Evolutionary conservation across 352 stramenopile genomes (phyloP).

Genomic region (Phytopythium delawarense): DNA sequence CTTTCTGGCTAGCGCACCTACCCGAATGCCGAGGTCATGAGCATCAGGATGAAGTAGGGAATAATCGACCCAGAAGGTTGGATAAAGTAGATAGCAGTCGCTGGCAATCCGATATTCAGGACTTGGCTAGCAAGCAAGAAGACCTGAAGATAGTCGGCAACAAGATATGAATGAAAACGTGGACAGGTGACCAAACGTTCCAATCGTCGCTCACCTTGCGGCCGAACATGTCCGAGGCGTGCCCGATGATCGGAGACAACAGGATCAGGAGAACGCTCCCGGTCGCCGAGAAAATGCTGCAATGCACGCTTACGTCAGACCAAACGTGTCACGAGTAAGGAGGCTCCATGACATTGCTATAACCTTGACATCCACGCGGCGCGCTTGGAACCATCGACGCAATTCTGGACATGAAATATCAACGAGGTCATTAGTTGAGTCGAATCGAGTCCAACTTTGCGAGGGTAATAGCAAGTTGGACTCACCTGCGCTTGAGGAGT

Average conservation of each 20-base stretch:
- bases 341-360: not conserved
- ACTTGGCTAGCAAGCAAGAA: conserved; percentile 62
- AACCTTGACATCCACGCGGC: conserved; percentile 70
- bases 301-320: not conserved
- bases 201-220: conserved; percentile 44
- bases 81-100: conserved; percentile 45
- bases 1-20: conserved; percentile 7
- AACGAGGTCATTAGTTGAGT: not conserved
- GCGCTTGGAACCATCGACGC: conserved; percentile 50
- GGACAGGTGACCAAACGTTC: not conserved
- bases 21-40: conserved; percentile 37
- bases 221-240: conserved; percentile 72
- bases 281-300: conserved; percentile 53
- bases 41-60: conserved; percentile 38
- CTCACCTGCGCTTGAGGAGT: conserved; percentile 35
- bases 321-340: not conserved
- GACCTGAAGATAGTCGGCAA: conserved; percentile 20
- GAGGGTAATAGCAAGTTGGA: not conserved
- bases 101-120: conserved; percentile 31
- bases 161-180: not conserved
- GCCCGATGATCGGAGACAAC: conserved; percentile 60
- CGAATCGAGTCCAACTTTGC: too few relatives aligned
- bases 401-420: conserved; percentile 24
- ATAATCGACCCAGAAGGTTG: conserved; percentile 31
- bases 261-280: conserved; percentile 58